Evolutionary conservation across 768 basidiomycete genomes (phyloP).

Genomic region (Russula abietina): DNA sequence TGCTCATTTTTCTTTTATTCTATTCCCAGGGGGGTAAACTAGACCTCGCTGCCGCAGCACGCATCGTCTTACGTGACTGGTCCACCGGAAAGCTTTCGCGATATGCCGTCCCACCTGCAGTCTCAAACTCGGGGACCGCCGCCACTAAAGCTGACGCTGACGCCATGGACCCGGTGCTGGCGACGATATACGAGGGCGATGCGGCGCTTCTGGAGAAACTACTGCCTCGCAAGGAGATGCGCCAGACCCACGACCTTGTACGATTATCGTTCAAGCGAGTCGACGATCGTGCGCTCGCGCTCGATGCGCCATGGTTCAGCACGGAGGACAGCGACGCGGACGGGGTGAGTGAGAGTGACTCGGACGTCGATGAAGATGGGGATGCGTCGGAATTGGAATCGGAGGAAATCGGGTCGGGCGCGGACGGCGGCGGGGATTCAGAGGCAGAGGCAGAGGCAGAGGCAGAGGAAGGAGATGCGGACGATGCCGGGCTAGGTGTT

Average conservation of each 20-base stretch:
- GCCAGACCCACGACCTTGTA: slow-evolving; percentile 46
- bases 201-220: slow-evolving; percentile 43
- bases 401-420: slow-evolving; percentile 32
- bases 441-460: slow-evolving; percentile 28
- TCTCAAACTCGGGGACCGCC: background rate
- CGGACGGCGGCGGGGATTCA: slow-evolving; percentile 19
- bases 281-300: slow-evolving; percentile 40
- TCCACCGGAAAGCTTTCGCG: slow-evolving; percentile 63
- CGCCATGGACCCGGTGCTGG: slow-evolving; percentile 24
- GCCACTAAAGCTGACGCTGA: slow-evolving; percentile 21
- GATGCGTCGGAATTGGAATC: background rate
- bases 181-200: slow-evolving; percentile 42
- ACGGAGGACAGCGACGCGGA: slow-evolving; percentile 35
- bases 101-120: slow-evolving; percentile 53
- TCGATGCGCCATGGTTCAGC: slow-evolving; percentile 38
- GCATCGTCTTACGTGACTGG: slow-evolving; percentile 83
- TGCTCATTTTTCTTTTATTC: slow-evolving; percentile 19
- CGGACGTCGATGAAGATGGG: slow-evolving; percentile 31
- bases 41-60: slow-evolving; percentile 70
- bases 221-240: slow-evolving; percentile 58
- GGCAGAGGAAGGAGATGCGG: slow-evolving; percentile 28
- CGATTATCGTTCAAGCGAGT: slow-evolving; percentile 39
- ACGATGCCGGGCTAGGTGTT: slow-evolving; percentile 27
- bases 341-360: slow-evolving; percentile 26
- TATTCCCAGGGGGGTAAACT: slow-evolving; percentile 55